These are phyloP conservation scores for Xylariaceae sp. DNA, from an alignment of 2,329 filamentous ascomycete genomes.

Conservation along the genomic window DNA sequence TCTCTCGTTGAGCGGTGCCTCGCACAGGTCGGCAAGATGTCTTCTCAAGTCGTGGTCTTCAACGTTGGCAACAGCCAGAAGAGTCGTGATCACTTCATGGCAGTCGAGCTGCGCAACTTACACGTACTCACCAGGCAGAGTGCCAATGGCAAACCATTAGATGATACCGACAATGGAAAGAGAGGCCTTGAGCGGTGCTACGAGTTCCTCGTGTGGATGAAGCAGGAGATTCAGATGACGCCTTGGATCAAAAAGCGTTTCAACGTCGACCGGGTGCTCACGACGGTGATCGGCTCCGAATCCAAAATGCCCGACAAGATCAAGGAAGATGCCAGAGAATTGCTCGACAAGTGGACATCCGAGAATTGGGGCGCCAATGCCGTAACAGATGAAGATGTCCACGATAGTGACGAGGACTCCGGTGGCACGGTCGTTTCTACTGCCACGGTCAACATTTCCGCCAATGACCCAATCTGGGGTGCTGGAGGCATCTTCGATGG, in stretches of 20 bases:
- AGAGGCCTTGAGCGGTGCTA: too few species aligned
- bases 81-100: too few species aligned
- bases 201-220: too few species aligned
- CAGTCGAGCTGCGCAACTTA: too few species aligned
- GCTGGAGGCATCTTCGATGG: slow-evolving; percentile 22
- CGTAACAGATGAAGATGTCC: slow-evolving; percentile 5
- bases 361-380: slow-evolving; percentile 22
- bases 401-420: neutral
- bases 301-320: slow-evolving; percentile 15
- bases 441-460: slow-evolving; percentile 7
- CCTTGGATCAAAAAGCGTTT: slow-evolving; percentile 8
- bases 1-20: too few species aligned
- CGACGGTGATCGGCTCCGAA: slow-evolving; percentile 1
- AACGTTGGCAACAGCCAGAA: too few species aligned
- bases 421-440: neutral
- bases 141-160: too few species aligned
- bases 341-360: slow-evolving; percentile 14
- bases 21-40: too few species aligned
- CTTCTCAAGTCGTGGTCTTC: too few species aligned
- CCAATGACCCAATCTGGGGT: slow-evolving; percentile 20
- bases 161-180: too few species aligned
- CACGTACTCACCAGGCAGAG: too few species aligned
- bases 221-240: too few species aligned
- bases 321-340: slow-evolving; percentile 4
- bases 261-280: slow-evolving; percentile 4